Evolutionary conservation across 805 yeast genomes (phyloP), one percentile per base, ranked within the genome.

Genomic region (Peterozyma toletana): DNA sequence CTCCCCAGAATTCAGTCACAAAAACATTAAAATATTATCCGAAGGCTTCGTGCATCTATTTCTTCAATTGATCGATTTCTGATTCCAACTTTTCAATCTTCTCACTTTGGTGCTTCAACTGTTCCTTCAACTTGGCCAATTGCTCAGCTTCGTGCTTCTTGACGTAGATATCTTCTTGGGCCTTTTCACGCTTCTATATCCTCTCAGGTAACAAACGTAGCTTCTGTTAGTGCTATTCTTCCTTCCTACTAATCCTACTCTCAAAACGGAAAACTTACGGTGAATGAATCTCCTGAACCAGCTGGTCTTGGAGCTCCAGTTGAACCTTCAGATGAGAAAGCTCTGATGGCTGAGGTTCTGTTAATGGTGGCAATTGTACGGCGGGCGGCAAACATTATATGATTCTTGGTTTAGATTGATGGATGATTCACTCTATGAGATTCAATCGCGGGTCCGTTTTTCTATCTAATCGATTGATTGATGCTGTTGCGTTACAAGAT

Each of bases 101-200:
- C 50, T 77, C 73, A 73, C 80, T 82, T 63, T 82, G 93, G 68
- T 84, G 73, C 64, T 82, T 78, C 63, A 89, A 73, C 58, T 83
- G 77, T 62, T 84, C 88, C 64, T 73, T 83, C 64, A 89, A 77
- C 40, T 76, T 75, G 59, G 77, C 80, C 63, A 89, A 73, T 72
- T 84, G 88, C 66, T 88, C 96, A 62, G 83, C 84, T 73, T 91
- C 96, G 62, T 85, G 96, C 70, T 87, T 82, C 68, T 79, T 86
- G 66, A 89, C 73, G 71, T 80, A 90, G 57, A 71, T 73, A 62
- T 84, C 88, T 72, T 91, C 99, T 61, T 81, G 82, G 50, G 96
- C 96, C 68, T 78, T 83, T 75, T 93, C 99, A 64, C 95, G 89
- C 64, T 89, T 87, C 75, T 75, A 54, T 55, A 64, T 7, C 27